Evolutionary conservation across 1,284 basidiomycete species (phyloP), one percentile per base, ranked within the genome.

Genomic region (Stereum hirsutum): DNA sequence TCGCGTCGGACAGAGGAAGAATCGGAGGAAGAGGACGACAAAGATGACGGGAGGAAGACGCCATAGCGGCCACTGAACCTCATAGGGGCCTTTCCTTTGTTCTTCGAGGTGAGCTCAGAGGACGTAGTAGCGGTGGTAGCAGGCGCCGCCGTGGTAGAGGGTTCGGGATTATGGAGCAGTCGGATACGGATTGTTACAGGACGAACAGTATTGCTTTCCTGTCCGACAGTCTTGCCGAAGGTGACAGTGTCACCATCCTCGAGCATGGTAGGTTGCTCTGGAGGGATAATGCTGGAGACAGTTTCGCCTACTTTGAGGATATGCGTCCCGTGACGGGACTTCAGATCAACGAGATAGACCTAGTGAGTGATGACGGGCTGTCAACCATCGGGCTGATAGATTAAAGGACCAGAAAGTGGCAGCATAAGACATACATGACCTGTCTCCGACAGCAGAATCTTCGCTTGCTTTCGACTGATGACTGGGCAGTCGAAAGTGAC

Each of bases 181-280:
- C 80, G 69, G 38, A 83, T 66, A 15, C 71, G 68, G 39, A 65
- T 75, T 25, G 74, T 70, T 32, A 86, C 64, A 5, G 82, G 82
- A 2, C 65, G 63, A 25, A 85, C 82, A 24, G 69, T 58, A 41
- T 70, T 71, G 27, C 69, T 65, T 38, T 73, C 72, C 46, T 70
- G 70, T 23, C 75, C 78, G 1, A 87, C 84, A 5, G 68, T 62
- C 62, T 85, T 86, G 49, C 83, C 83, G 55, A 87, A 83, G 1
- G 81, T 86, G 47, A 87, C 53, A 30, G 71, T 56, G 55, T 86
- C 83, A 45, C 80, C 81, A 52, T 83, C 74, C 26, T 64, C 55
- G 28, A 87, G 70, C 15, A 63, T 55, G 24, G 63, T 66, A 11
- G 73, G 68, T 1, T 61, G 62, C 48, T 78, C 70, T 15, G 74